Percentiles rank a stretch among this genome's conserved stretches.
These are phyloP conservation scores for Fusarium verrucosum DNA, from an alignment of 2,329 filamentous ascomycete species.

Conservation along the genomic window DNA sequence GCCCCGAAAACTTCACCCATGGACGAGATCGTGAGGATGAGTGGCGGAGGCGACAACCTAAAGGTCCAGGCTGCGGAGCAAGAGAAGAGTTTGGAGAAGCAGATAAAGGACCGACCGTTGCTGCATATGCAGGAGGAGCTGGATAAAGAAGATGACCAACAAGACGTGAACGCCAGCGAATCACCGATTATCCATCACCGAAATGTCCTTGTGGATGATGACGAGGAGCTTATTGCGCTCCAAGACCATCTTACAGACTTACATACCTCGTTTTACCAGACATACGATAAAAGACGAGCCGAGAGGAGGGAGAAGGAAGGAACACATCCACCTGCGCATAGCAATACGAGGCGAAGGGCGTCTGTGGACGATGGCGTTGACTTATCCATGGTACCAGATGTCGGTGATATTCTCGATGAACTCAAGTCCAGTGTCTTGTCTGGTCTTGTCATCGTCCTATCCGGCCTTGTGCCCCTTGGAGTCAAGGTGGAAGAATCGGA, in stretches of 20 bases:
- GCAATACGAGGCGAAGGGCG: constrained; percentile 44
- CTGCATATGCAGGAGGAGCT: constrained; percentile 92
- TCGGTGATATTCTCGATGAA: constrained; percentile 82
- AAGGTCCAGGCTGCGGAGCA: constrained; percentile 85
- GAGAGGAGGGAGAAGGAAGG: constrained; percentile 50
- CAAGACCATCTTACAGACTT: constrained; percentile 79
- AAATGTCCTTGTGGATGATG: constrained; percentile 87
- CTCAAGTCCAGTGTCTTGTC: constrained; percentile 82
- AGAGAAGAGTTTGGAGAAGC: constrained; percentile 85
- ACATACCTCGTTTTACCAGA: constrained; percentile 82
- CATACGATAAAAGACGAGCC: constrained; percentile 71
- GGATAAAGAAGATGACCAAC: constrained; percentile 74
- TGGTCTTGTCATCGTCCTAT: constrained; percentile 83
- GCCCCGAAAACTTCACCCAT: constrained; percentile 58
- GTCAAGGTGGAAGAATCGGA: constrained; percentile 83
- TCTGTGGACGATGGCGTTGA: constrained; percentile 56
- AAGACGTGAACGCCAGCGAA: constrained; percentile 40
- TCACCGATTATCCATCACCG: constrained; percentile 53
- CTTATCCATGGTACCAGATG: constrained; percentile 75
- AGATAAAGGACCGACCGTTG: constrained; percentile 87
- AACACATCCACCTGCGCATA: constrained; percentile 49
- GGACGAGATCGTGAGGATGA: constrained; percentile 82
- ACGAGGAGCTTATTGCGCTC: constrained; percentile 81
- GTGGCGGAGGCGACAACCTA: constrained; percentile 74
- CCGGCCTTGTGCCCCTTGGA: constrained; percentile 86